Evolutionary conservation across 73 alveolate species (phyloP).

Genomic region (Paramecium bursaria): DNA sequence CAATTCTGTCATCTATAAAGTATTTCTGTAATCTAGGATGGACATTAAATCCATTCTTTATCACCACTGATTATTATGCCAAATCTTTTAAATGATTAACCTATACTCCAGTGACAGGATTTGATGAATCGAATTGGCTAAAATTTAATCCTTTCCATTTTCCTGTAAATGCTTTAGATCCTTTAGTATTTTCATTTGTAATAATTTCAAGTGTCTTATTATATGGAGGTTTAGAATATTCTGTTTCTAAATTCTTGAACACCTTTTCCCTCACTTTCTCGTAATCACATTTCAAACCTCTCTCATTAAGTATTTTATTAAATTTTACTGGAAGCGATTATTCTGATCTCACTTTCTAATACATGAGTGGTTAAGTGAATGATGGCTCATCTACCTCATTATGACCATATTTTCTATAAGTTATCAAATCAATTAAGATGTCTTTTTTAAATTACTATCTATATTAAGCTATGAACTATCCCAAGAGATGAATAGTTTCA

Average conservation of each 20-base stretch:
- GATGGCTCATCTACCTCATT: slow-evolving; percentile 97
- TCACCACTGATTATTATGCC: slow-evolving; percentile 61
- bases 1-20: slow-evolving; percentile 54
- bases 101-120: slow-evolving; percentile 54
- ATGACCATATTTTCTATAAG: slow-evolving; percentile 96
- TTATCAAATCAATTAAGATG: slow-evolving; percentile 86
- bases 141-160: slow-evolving; percentile 83
- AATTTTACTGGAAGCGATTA: slow-evolving; percentile 49
- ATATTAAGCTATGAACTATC: slow-evolving; percentile 75
- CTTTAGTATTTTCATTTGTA: slow-evolving; percentile 73
- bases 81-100: slow-evolving; percentile 29
- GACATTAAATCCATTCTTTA: slow-evolving; percentile 44
- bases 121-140: slow-evolving; percentile 32
- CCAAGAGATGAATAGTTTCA: slow-evolving; percentile 69
- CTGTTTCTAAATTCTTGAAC: slow-evolving; percentile 74
- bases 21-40: slow-evolving; percentile 66
- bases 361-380: slow-evolving; percentile 90
- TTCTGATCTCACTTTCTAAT: slow-evolving; percentile 69
- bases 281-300: slow-evolving; percentile 62
- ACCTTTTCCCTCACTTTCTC: slow-evolving; percentile 73
- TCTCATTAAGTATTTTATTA: slow-evolving; percentile 56
- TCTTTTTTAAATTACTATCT: slow-evolving; percentile 69
- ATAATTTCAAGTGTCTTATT: slow-evolving; percentile 70
- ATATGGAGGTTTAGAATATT: slow-evolving; percentile 72
- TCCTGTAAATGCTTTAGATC: slow-evolving; percentile 77